Percentiles rank a stretch among this genome's conserved stretches.
Evolutionary conservation across 495 filamentous ascomycete species (phyloP).

Genomic region (Hyphodiscus hymeniophilus): DNA sequence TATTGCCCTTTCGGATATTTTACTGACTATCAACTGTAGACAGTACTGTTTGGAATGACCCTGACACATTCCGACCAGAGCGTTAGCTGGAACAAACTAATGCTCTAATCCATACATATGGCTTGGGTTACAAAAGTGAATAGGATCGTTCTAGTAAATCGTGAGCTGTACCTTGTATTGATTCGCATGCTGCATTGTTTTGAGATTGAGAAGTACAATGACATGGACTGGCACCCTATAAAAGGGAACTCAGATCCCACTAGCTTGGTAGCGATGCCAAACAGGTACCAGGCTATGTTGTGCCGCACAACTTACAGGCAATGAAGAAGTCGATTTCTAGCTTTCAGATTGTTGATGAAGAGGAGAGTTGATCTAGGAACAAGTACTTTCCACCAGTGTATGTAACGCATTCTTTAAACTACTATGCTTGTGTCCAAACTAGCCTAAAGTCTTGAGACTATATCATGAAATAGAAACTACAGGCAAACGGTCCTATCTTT

Average conservation of each 20-base stretch:
- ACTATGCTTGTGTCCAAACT: too few relatives aligned
- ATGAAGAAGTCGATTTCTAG: conserved; percentile 11
- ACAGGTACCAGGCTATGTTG: conserved; percentile 43
- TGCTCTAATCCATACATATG: conserved; percentile 44
- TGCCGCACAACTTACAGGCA: conserved; percentile 30
- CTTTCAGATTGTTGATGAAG: conserved; percentile 15
- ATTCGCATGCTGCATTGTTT: conserved; percentile 53
- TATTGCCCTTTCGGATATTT: too few relatives aligned
- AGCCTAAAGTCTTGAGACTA: too few relatives aligned
- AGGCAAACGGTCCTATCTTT: too few relatives aligned
- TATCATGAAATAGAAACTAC: too few relatives aligned
- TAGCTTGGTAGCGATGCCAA: conserved; percentile 49
- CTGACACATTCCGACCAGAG: conserved; percentile 51
- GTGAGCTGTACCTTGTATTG: conserved; percentile 56
- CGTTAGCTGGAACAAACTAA: conserved; percentile 56
- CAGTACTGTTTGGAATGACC: conserved; percentile 49
- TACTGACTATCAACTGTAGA: too few relatives aligned
- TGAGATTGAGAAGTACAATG: conserved; percentile 39
- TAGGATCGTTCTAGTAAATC: conserved; percentile 54
- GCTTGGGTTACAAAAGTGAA: conserved; percentile 58
- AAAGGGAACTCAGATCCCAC: conserved; percentile 48
- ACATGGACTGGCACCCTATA: conserved; percentile 46
- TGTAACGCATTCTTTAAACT: too few relatives aligned
- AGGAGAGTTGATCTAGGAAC: too few relatives aligned
- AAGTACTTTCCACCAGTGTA: too few relatives aligned